A percentile compares a stretch with the other conserved stretches of the same genome.
Evolutionary conservation across 345 rosid species (phyloP).

Genomic region (Psidium guajava): DNA sequence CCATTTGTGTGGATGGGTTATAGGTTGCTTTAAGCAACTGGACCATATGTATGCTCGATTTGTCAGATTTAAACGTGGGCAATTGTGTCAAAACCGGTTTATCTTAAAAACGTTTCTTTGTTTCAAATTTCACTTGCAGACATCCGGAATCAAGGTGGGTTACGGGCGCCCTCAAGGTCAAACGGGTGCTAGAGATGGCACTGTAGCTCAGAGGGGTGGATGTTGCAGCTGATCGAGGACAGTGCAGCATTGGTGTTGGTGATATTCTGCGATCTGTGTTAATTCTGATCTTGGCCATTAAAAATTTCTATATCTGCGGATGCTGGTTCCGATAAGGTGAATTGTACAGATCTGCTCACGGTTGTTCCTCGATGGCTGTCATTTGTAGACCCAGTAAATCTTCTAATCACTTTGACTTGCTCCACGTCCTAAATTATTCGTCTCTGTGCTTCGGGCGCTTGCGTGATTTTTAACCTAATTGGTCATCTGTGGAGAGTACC

Average conservation of each 20-base stretch:
- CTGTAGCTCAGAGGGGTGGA: conserved; percentile 62
- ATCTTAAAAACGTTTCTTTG: not conserved
- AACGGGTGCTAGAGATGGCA: conserved; percentile 66
- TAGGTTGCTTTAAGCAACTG: not conserved
- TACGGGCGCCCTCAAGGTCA: conserved; percentile 72
- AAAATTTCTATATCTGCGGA: not conserved
- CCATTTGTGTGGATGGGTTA: not conserved
- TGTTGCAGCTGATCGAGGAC: conserved; percentile 42
- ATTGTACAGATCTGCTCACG: conserved; percentile 23
- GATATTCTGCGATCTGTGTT: not conserved
- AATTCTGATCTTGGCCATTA: not conserved
- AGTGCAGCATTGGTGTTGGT: not conserved
- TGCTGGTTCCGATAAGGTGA: not conserved
- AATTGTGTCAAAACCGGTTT: not conserved
- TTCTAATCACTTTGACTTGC: not conserved
- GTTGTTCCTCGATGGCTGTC: not conserved
- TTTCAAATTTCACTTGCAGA: conserved; percentile 29
- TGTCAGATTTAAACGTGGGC: not conserved
- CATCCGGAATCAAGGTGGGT: conserved; percentile 86
- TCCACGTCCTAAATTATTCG: not conserved
- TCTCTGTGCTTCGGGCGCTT: not conserved
- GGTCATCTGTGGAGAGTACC: not conserved
- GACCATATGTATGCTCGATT: not conserved
- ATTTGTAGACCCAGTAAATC: conserved; percentile 3
- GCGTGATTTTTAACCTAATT: not conserved